These are phyloP conservation scores for Euphrasia arctica DNA, from an alignment of 305 asterid genomes.

Conservation along the genomic window DNA sequence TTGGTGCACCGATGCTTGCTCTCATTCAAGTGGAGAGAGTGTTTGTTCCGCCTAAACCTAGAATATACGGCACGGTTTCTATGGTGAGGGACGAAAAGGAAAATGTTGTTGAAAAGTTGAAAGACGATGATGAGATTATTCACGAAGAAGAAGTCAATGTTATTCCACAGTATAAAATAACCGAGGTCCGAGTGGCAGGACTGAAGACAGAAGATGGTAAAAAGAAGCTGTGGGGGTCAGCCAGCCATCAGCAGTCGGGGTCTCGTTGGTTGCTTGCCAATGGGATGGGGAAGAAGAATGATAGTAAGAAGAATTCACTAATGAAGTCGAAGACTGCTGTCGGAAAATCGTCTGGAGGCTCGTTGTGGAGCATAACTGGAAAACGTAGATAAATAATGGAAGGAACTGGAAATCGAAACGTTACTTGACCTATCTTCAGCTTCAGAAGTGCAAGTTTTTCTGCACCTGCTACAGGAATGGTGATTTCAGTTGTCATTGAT, in stretches of 20 bases:
- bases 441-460: background rate
- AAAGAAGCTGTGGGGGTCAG: slow-evolving; percentile 85
- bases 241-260: slow-evolving; percentile 77
- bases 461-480: background rate
- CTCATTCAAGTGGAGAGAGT: slow-evolving; percentile 94
- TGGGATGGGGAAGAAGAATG: slow-evolving; percentile 97
- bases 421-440: background rate
- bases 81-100: slow-evolving; percentile 33
- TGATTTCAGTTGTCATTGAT: background rate
- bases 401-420: background rate
- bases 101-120: slow-evolving; percentile 36
- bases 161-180: slow-evolving; percentile 68
- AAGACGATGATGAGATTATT: slow-evolving; percentile 37
- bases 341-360: slow-evolving; percentile 41
- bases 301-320: slow-evolving; percentile 62
- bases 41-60: slow-evolving; percentile 86
- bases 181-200: slow-evolving; percentile 89
- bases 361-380: slow-evolving; percentile 79
- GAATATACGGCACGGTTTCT: slow-evolving; percentile 61
- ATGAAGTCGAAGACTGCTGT: slow-evolving; percentile 60
- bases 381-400: slow-evolving; percentile 38
- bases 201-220: slow-evolving; percentile 56
- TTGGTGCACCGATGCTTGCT: slow-evolving; percentile 96
- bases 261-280: slow-evolving; percentile 97
- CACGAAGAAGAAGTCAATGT: slow-evolving; percentile 44